Conservation (phyloP, 176 grass and related monocot genomes). For the Oryza brachyantha region DNA sequence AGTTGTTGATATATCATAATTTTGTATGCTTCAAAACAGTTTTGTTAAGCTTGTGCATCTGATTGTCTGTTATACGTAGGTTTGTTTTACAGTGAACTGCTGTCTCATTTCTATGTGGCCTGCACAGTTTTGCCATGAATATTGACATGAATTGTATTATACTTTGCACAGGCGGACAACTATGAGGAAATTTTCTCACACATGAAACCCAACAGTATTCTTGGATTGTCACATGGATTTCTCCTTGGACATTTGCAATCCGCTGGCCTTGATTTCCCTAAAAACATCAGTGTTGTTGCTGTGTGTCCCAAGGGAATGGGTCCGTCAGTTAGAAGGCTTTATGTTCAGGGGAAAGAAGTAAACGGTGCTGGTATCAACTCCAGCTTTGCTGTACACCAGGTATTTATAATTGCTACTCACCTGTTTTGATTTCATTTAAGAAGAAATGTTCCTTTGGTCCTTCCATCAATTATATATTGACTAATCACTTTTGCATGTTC, state of each 20-base stretch:
- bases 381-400: slow-evolving; percentile 94
- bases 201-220: slow-evolving; percentile 88
- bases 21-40: background rate
- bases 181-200: slow-evolving; percentile 85
- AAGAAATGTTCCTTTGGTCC: background rate
- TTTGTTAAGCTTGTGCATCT: background rate
- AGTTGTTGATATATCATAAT: background rate
- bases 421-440: background rate
- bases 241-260: slow-evolving; percentile 85
- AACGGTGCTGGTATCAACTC: slow-evolving; percentile 91
- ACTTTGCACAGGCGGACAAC: slow-evolving; percentile 62
- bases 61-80: background rate
- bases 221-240: slow-evolving; percentile 87
- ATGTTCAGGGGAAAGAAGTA: slow-evolving; percentile 85
- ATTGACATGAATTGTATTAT: slow-evolving; percentile 15
- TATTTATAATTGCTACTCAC: slow-evolving; percentile 27
- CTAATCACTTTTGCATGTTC: background rate
- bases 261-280: slow-evolving; percentile 64
- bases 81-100: background rate
- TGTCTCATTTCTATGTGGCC: background rate
- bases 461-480: background rate
- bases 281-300: slow-evolving; percentile 78
- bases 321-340: slow-evolving; percentile 78
- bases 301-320: slow-evolving; percentile 93
- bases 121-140: background rate